Evolutionary conservation across 2,329 filamentous ascomycete genomes (phyloP), one percentile per base, ranked within the genome.

Genomic region (Fusarium sororula): DNA sequence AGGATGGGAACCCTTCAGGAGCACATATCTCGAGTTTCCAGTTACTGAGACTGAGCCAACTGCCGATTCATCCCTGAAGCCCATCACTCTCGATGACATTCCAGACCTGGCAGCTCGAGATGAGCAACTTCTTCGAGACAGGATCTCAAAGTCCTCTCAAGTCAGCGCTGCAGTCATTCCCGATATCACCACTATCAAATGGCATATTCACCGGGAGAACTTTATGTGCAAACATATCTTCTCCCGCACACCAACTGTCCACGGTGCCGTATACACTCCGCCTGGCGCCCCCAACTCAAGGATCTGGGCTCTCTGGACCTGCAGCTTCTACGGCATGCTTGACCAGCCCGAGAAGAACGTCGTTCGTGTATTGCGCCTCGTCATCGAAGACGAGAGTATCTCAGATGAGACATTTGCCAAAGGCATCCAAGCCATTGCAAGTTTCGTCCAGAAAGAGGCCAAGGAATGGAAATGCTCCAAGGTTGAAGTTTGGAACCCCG

Each of bases 401-500:
- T 70, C 82, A 3, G 80, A 84, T 9, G 81, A 82, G 9, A 84
- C 87, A 44, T 84, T 92, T 51, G 81, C 82, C 2, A 82, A 84
- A 22, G 87, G 88, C 1, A 84, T 97, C 67, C 85, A 87, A 42
- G 88, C 89, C 6, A 87, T 98, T 32, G 80, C 97, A 50, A 82
- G 84, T 47, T 85, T 91, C 50, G 95, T 94, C 9, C 90, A 92
- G 77, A 83, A 83, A 14, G 90, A 97, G 82, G 95, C 95, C 4
- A 83, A 85, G 7, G 85, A 89, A 64, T 97, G 94, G 92, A 85
- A 88, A 50, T 90, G 94, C 83, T 85, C 87, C 45, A 87, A 90
- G 51, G 89, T 98, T 7, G 89, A 95, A 80, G 85, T 96, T 58
- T 98, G 96, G 96, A 97, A 96, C 79, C 95, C 95, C 1, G 88